Percentiles rank a stretch among this genome's conserved stretches.
phyloP scores from a whole-genome alignment of 108 stramenopile genomes.

The Skeletonema tropicum region DNA sequence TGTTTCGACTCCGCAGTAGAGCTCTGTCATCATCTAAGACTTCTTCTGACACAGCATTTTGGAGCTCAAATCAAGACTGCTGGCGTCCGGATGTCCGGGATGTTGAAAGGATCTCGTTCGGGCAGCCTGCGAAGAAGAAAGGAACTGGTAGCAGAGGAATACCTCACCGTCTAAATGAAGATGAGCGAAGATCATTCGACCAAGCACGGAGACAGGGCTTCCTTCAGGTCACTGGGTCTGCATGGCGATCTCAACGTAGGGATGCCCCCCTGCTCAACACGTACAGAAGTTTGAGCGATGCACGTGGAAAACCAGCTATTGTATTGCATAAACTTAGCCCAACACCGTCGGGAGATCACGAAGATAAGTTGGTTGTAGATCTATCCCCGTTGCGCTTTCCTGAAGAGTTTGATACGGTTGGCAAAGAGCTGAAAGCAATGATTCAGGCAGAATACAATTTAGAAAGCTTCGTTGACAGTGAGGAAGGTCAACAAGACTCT shows the following conservation, averaged over 20 bases:
- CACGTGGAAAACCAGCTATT: constrained; percentile 67
- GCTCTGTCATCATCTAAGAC: background rate
- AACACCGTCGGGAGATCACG: constrained; percentile 34
- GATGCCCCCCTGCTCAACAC: constrained; percentile 83
- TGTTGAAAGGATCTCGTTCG: constrained; percentile 84
- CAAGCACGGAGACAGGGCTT: constrained; percentile 80
- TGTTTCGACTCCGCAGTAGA: background rate
- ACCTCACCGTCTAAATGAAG: constrained; percentile 82
- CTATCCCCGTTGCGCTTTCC: constrained; percentile 76
- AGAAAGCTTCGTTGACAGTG: background rate
- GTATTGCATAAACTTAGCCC: constrained; percentile 69
- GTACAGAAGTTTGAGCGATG: constrained; percentile 85
- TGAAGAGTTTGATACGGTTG: constrained; percentile 47
- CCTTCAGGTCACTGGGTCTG: constrained; percentile 72
- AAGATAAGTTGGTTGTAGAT: constrained; percentile 72
- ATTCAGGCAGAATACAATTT: constrained; percentile 34
- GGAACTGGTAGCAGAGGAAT: constrained; percentile 80
- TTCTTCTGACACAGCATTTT: constrained; percentile 21
- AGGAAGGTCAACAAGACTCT: constrained; percentile 7
- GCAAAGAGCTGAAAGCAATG: constrained; percentile 38
- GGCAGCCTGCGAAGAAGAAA: constrained; percentile 84
- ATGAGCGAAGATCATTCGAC: constrained; percentile 77
- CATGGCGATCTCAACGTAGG: constrained; percentile 74
- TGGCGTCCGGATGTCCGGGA: constrained; percentile 79
- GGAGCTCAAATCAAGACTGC: constrained; percentile 60